Percentiles rank a stretch among this genome's conserved stretches.
These are phyloP conservation scores for Trichoderma sp. DNA, from an alignment of 2,329 filamentous ascomycete genomes.

Conservation along the genomic window DNA sequence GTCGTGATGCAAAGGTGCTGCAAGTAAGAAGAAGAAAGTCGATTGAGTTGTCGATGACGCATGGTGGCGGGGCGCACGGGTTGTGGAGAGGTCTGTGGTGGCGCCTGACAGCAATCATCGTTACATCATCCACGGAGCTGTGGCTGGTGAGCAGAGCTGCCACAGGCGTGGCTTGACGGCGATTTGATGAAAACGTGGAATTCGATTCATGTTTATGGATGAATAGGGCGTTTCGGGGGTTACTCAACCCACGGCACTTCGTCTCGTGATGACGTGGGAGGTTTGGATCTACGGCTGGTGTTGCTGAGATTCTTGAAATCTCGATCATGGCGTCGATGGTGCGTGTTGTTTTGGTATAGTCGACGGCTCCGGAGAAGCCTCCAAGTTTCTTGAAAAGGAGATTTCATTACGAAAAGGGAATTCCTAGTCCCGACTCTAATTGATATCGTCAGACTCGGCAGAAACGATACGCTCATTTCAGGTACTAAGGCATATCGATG, in stretches of 20 bases:
- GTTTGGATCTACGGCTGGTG: neutral
- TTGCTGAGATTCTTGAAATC: neutral
- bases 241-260: neutral
- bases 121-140: conserved; percentile 24
- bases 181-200: neutral
- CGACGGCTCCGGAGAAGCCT: too few relatives aligned
- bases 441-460: neutral
- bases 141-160: conserved; percentile 22
- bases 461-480: neutral
- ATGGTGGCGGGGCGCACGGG: neutral
- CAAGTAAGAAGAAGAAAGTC: neutral
- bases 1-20: conserved; percentile 12
- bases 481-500: neutral
- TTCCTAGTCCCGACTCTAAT: neutral
- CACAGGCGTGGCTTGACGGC: neutral
- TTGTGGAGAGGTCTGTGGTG: conserved; percentile 2
- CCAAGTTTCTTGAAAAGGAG: neutral
- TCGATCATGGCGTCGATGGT: conserved; percentile 13
- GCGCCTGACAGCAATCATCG: conserved; percentile 15
- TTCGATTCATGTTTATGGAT: neutral
- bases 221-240: neutral
- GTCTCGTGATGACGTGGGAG: neutral
- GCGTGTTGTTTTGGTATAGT: neutral
- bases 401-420: conserved; percentile 1
- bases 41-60: conserved; percentile 26